Base-by-base conservation (phyloP, 257 asterid species). In the Lantana camara region DNA sequence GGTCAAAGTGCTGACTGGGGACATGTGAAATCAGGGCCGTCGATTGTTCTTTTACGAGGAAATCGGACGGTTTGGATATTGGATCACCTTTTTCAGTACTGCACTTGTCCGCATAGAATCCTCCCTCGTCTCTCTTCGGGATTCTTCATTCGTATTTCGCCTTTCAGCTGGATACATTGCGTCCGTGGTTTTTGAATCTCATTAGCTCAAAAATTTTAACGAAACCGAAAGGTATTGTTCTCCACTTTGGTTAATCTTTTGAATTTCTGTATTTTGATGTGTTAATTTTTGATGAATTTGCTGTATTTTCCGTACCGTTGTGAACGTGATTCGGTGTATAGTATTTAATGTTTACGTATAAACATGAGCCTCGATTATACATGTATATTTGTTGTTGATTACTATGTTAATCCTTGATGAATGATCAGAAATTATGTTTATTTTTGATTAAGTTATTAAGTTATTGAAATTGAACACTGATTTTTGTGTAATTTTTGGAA, bases 191-290 rank as follows among this genome's bases (percentile, higher is more conserved):
- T 51, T 17, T 42, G 41, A 60, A 60, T 60, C 57, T 42, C 61
- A 22, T 48, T 21, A 15, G 35, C 57, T 53, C 59, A 35, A 23
- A 15, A 12, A 35, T 10, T 21, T 32, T 22, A 22, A 27, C 40
- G 40, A 52, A 27, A 63, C 14, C 55, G 41, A 17, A 48, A 63
- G 60, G 76, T 56, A 64, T 50, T 62, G 50, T 47, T 4, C n/a
- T 14, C 32, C 21, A 29, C 37, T 55, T 41, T 15, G 22, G 17
- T 2, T 45, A 4, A 13, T 4, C 22, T 41, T 9, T 3, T 7
- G 11, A 40, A 20, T 7, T 59, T 59, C 9, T n/a, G 1, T 16
- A 7, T 14, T 54, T 6, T 54, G 7, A n/a, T 27, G 23, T 10
- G 14, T 13, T 4, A 27, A 24, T 15, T 54, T 30, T 54, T 8